phyloP scores from a whole-genome alignment of 257 asterid genomes.

The Solanum sitiens region DNA sequence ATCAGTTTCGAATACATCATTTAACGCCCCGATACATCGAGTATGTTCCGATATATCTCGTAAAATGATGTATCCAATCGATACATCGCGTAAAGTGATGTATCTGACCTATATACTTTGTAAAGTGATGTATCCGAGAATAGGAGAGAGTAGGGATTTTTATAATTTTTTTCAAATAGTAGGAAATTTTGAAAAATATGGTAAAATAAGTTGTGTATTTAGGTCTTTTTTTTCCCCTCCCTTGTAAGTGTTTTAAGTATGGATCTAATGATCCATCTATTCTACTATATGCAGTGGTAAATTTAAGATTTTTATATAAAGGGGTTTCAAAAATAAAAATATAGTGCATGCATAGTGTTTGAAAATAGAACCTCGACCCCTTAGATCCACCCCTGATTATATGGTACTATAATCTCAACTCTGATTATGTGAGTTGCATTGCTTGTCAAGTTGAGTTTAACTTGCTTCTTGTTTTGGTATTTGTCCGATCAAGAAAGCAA shows the following conservation, averaged over 20 bases:
- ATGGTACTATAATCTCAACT: not conserved
- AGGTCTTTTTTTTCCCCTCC: not conserved
- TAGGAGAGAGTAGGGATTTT: too few relatives aligned
- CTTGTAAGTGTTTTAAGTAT: not conserved
- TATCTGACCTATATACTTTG: too few relatives aligned
- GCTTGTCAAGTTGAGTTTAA: not conserved
- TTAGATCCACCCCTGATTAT: not conserved
- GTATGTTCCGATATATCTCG: too few relatives aligned
- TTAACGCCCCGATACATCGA: too few relatives aligned
- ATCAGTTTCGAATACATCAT: too few relatives aligned
- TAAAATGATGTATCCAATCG: too few relatives aligned
- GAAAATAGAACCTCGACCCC: not conserved
- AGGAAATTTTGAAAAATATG: too few relatives aligned
- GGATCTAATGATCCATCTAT: not conserved
- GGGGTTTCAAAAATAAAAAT: not conserved
- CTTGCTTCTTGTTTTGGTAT: not conserved
- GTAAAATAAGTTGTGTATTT: too few relatives aligned
- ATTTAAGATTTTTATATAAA: not conserved
- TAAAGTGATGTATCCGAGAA: too few relatives aligned
- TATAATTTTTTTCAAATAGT: too few relatives aligned
- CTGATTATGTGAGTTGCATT: not conserved
- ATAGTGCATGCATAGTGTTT: not conserved
- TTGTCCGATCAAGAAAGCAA: not conserved
- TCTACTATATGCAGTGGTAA: too few relatives aligned
- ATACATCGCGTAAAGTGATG: too few relatives aligned